These are phyloP conservation scores for Vitis amurensis DNA, from an alignment of 164 flowering plant genomes.

Conservation along the genomic window DNA sequence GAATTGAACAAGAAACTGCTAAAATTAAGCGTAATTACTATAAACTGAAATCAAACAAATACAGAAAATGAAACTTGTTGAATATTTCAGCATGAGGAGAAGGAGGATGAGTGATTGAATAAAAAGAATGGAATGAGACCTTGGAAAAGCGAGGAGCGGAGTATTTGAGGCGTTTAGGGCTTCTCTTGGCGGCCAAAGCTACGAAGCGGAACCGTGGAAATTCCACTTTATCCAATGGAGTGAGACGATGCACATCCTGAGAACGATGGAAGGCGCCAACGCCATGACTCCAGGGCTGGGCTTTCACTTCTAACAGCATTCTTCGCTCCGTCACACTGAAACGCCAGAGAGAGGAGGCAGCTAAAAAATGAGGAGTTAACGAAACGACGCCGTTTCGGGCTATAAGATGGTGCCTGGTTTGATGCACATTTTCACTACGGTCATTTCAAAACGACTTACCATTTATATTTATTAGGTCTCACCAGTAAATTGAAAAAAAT, in stretches of 20 bases:
- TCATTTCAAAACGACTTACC: too few species aligned
- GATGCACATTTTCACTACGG: too few species aligned
- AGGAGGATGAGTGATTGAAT: not conserved
- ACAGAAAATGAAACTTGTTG: not conserved
- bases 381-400: too few species aligned
- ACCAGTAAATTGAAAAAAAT: too few species aligned
- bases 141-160: conserved; percentile 63
- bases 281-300: too few species aligned
- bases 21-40: not conserved
- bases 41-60: not conserved
- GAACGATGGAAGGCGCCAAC: too few species aligned
- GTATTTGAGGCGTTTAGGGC: conserved; percentile 92
- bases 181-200: conserved; percentile 52
- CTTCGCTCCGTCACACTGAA: too few species aligned
- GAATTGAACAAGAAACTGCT: not conserved
- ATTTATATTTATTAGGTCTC: too few species aligned
- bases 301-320: too few species aligned
- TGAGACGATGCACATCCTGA: not conserved
- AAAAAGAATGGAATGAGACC: conserved; percentile 26
- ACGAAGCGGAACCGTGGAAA: conserved; percentile 21
- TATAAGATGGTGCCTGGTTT: too few species aligned
- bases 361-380: too few species aligned
- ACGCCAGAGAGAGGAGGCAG: too few species aligned
- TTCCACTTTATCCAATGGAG: not conserved
- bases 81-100: not conserved